phyloP scores from a whole-genome alignment of 495 filamentous ascomycete genomes.

The Aspergillus olivimuriae region DNA sequence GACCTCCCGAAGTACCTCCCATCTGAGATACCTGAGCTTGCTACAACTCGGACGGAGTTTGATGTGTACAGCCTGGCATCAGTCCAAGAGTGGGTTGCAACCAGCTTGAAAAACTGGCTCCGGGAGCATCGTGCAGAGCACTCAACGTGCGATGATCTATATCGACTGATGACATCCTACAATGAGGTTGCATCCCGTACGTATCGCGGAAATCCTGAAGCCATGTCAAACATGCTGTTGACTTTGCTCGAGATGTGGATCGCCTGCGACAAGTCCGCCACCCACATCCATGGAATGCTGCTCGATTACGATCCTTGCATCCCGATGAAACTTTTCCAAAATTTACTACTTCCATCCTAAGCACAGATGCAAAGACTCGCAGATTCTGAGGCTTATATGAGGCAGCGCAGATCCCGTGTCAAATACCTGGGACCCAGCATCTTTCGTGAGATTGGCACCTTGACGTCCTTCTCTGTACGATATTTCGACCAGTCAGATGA shows the following conservation, averaged over 20 bases:
- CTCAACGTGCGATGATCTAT: slow-evolving; percentile 23
- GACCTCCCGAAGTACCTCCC: too few relatives aligned
- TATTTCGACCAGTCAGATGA: slow-evolving; percentile 44
- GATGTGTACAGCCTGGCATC: slow-evolving; percentile 16
- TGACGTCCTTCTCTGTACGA: slow-evolving; percentile 42
- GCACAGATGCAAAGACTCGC: slow-evolving; percentile 46
- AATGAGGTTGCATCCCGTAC: slow-evolving; percentile 10
- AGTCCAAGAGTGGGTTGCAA: slow-evolving; percentile 40
- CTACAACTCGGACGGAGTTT: too few relatives aligned
- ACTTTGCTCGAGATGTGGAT: slow-evolving; percentile 59
- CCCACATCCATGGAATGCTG: slow-evolving; percentile 32
- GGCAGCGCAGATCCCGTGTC: slow-evolving; percentile 15
- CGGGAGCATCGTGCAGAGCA: slow-evolving; percentile 11
- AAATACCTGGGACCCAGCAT: slow-evolving; percentile 16
- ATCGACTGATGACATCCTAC: slow-evolving; percentile 26
- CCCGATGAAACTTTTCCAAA: slow-evolving; percentile 31
- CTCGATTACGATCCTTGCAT: slow-evolving; percentile 47
- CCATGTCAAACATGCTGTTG: slow-evolving; percentile 52
- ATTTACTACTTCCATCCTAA: slow-evolving; percentile 42
- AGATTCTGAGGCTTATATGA: slow-evolving; percentile 45
- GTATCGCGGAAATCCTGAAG: slow-evolving; percentile 44
- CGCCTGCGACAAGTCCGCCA: slow-evolving; percentile 48
- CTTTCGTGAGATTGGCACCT: slow-evolving; percentile 24
- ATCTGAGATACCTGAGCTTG: neutral
- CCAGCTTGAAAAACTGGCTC: slow-evolving; percentile 32